A percentile compares a stretch with the other conserved stretches of the same genome.
These are phyloP conservation scores for Penicillium psychrofluorescens DNA, from an alignment of 495 filamentous ascomycete genomes.

Conservation along the genomic window DNA sequence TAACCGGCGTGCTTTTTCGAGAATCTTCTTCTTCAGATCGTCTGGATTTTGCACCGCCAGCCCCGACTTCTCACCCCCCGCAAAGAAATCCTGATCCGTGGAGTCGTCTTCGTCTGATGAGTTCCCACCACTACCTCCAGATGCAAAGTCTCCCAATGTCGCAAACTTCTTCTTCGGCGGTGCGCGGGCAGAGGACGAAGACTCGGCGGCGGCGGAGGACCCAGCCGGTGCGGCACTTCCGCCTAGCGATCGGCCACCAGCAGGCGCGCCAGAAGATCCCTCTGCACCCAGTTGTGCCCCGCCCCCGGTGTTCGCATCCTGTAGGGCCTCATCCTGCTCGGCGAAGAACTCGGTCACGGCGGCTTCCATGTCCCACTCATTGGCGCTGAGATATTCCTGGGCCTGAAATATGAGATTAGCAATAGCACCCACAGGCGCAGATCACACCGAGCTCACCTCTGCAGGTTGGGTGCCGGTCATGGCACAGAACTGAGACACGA, in stretches of 20 bases:
- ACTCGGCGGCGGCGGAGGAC: conserved; percentile 22
- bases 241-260: conserved; percentile 24
- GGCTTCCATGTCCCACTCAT: conserved; percentile 60
- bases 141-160: conserved; percentile 44
- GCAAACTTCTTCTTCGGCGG: conserved; percentile 47
- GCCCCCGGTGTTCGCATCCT: conserved; percentile 26
- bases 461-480: conserved; percentile 60
- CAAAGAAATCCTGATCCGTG: conserved; percentile 74
- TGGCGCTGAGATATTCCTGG: conserved; percentile 57
- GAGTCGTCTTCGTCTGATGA: conserved; percentile 56
- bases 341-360: conserved; percentile 66
- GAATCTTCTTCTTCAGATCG: conserved; percentile 66
- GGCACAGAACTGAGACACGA: conserved; percentile 65
- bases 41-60: conserved; percentile 88
- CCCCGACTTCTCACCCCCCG: conserved; percentile 94
- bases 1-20: conserved; percentile 77
- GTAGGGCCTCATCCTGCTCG: conserved; percentile 53
- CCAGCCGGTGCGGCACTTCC: conserved; percentile 21
- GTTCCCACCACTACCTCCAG: conserved; percentile 42
- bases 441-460: conserved; percentile 43
- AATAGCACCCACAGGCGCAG: not conserved
- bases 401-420: conserved; percentile 44
- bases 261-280: conserved; percentile 7
- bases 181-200: conserved; percentile 24
- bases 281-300: conserved; percentile 26